These are phyloP conservation scores for Vitis cinerea DNA, from an alignment of 164 flowering plant genomes.

Conservation along the genomic window DNA sequence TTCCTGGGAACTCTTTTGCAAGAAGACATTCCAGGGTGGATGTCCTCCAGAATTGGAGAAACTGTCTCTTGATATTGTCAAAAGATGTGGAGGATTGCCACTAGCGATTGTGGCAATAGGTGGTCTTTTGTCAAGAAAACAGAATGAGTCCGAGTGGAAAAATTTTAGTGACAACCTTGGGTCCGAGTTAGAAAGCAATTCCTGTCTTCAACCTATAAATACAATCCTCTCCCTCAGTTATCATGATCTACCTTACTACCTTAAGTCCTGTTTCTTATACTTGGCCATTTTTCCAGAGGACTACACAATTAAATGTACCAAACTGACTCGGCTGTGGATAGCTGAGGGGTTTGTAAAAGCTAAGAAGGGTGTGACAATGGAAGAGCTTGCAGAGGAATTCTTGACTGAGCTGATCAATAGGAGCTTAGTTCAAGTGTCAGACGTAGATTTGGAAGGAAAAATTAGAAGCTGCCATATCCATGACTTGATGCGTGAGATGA, in stretches of 20 bases:
- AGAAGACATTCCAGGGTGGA: constrained; percentile 2
- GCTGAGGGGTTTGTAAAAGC: constrained; percentile 25
- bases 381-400: constrained; percentile 31
- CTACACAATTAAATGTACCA: constrained; percentile 13
- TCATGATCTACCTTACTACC: constrained; percentile 29
- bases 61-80: background rate
- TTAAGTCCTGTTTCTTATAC: constrained; percentile 36
- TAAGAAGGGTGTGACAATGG: constrained; percentile 12
- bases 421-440: constrained; percentile 26
- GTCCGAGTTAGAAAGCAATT: constrained; percentile 9
- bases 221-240: constrained; percentile 23
- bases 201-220: constrained; percentile 10
- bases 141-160: constrained; percentile 20
- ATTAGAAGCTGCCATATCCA: constrained; percentile 19
- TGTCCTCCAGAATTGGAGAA: constrained; percentile 16
- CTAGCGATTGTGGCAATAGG: constrained; percentile 30
- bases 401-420: constrained; percentile 28
- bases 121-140: constrained; percentile 21
- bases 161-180: constrained; percentile 14
- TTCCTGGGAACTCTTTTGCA: constrained; percentile 7
- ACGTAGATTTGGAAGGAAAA: constrained; percentile 1
- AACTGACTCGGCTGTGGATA: constrained; percentile 29
- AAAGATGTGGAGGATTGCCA: constrained; percentile 25
- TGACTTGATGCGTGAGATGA: constrained; percentile 26
- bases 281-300: constrained; percentile 32